These are phyloP conservation scores for Pelargonium nanum DNA, from an alignment of 345 rosid genomes.

Conservation along the genomic window DNA sequence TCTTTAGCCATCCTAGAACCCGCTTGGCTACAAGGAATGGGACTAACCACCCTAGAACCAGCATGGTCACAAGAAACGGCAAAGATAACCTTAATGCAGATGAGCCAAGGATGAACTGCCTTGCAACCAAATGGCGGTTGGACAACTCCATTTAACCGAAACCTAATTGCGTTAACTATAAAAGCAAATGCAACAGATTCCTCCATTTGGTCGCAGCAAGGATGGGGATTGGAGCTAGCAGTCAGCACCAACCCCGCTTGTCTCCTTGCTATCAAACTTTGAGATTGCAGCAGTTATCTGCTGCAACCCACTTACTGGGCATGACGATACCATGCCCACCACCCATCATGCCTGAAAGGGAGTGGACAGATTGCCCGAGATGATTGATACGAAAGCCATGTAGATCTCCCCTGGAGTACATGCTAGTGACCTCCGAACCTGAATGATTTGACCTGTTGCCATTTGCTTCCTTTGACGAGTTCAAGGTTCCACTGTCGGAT, in stretches of 20 bases:
- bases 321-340: slow-evolving; percentile 38
- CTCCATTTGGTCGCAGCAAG: slow-evolving; percentile 28
- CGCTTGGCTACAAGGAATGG: slow-evolving; percentile 9
- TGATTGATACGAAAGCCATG: slow-evolving; percentile 25
- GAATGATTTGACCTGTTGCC: slow-evolving; percentile 33
- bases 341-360: slow-evolving; percentile 34
- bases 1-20: slow-evolving; percentile 12
- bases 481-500: slow-evolving; percentile 54
- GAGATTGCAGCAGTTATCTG: slow-evolving; percentile 48
- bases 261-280: slow-evolving; percentile 32
- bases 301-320: slow-evolving; percentile 71
- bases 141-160: slow-evolving; percentile 18
- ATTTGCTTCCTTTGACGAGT: slow-evolving; percentile 43
- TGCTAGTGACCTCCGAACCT: slow-evolving; percentile 73
- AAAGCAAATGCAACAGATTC: slow-evolving; percentile 9
- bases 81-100: slow-evolving; percentile 18
- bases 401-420: slow-evolving; percentile 33
- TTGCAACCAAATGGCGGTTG: slow-evolving; percentile 36
- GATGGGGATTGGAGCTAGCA: slow-evolving; percentile 14
- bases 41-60: slow-evolving; percentile 10
- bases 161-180: slow-evolving; percentile 1
- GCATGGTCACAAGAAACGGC: slow-evolving; percentile 9
- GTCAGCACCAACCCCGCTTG: slow-evolving; percentile 18
- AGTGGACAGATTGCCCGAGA: slow-evolving; percentile 27
- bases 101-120: slow-evolving; percentile 99